Evolutionary conservation across 2,329 filamentous ascomycete species (phyloP), one percentile per base, ranked within the genome.

Genomic region (Westerdykella aurantiaca): DNA sequence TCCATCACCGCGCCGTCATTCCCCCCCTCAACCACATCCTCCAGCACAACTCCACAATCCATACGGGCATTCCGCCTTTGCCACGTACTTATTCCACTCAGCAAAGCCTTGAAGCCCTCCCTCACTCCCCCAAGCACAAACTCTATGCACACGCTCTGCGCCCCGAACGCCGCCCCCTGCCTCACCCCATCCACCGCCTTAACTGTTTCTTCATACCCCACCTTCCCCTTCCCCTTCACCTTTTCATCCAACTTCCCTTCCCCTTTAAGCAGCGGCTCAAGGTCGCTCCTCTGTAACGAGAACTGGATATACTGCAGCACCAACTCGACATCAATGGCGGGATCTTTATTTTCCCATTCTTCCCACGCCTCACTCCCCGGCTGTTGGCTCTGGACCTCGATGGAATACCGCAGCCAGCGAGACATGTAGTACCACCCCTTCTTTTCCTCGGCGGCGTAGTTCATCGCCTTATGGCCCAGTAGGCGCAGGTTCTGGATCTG

Each of bases 381-480:
- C 53, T 85, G 69, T 60, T 84, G 81, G 5, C 80, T 80, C 37
- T 91, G 78, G 12, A 84, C 79, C 51, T 94, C 87, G 46, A 95
- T 91, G 57, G 90, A 83, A 56, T 88, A 79, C 29, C 83, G 81
- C 40, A 97, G 72, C 91, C 91, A 97, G 42, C 77, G 75, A 0
- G 87, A 90, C 61, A 96, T 97, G 5, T 80, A 77, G 2, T 72
- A 65, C 57, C 95, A 97, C 39, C 89, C 78, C 21, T 82, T 77
- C 13, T 91, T 77, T 66, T 97, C 91, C 43, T 86, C 81, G 59
- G 86, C 83, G 22, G 84, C 78, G 43, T 82, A 75, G 5, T 82
- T 72, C 12, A 95, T 72, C 2, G 91, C 77, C 42, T 82, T 85
- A 60, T 95, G 82, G 0, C 81, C 81, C 0, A 90, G 74, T 4